Conservation (phyloP, 495 filamentous ascomycete genomes). For the Penicillium samsonianum region DNA sequence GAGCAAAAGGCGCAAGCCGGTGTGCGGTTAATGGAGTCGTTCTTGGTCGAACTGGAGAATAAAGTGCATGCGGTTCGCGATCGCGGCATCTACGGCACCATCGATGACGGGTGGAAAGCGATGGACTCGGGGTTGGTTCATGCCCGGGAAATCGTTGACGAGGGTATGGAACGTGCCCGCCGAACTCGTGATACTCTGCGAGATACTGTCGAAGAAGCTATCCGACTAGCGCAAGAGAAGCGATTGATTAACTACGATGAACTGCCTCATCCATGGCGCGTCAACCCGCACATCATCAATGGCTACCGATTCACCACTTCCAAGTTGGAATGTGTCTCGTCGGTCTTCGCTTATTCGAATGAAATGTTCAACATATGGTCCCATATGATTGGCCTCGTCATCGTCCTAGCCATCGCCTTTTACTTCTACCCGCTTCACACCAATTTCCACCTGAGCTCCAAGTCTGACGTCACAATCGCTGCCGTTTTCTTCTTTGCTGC, state of each 20-base stretch:
- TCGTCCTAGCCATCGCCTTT: slow-evolving; percentile 88
- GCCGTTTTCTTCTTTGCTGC: slow-evolving; percentile 97
- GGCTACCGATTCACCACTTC: slow-evolving; percentile 93
- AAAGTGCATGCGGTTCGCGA: slow-evolving; percentile 74
- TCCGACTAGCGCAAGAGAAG: slow-evolving; percentile 74
- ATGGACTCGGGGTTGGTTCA: slow-evolving; percentile 77
- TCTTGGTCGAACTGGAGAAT: slow-evolving; percentile 79
- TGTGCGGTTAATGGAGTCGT: slow-evolving; percentile 79
- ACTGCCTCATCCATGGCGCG: slow-evolving; percentile 86
- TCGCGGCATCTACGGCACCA: slow-evolving; percentile 55
- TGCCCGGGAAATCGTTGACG: slow-evolving; percentile 75
- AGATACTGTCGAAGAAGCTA: slow-evolving; percentile 78
- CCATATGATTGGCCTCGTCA: slow-evolving; percentile 80
- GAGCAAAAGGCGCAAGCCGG: slow-evolving; percentile 89
- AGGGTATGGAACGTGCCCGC: slow-evolving; percentile 76
- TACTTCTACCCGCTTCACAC: slow-evolving; percentile 90
- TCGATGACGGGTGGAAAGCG: slow-evolving; percentile 70
- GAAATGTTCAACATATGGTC: slow-evolving; percentile 99
- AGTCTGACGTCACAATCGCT: slow-evolving; percentile 82
- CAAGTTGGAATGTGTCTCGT: slow-evolving; percentile 82
- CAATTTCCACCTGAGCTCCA: slow-evolving; percentile 84
- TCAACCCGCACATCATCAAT: slow-evolving; percentile 88
- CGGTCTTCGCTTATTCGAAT: slow-evolving; percentile 81
- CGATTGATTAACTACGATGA: slow-evolving; percentile 87
- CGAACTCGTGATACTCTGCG: slow-evolving; percentile 74